Percentiles rank a stretch among this genome's conserved stretches.
These are phyloP conservation scores for Fistulinella staudtii DNA, from an alignment of 1,284 basidiomycete genomes.

Conservation along the genomic window DNA sequence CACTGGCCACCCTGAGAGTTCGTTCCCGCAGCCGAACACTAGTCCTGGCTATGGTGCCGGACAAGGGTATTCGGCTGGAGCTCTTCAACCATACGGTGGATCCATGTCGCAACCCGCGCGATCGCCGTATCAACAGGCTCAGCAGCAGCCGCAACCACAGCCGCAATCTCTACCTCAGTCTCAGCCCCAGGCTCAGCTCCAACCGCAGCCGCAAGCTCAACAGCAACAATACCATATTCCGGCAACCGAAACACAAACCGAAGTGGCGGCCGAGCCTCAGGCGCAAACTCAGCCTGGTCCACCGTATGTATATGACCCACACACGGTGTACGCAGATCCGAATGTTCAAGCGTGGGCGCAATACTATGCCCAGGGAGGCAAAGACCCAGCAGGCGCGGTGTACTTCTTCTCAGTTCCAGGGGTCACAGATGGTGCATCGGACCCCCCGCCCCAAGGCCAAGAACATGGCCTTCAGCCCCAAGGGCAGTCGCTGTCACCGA, in stretches of 20 bases:
- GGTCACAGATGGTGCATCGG: constrained; percentile 42
- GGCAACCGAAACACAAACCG: constrained; percentile 7
- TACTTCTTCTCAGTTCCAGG: constrained; percentile 75
- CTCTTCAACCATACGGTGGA: constrained; percentile 31
- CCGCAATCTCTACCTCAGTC: constrained; percentile 17
- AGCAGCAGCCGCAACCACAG: constrained; percentile 19
- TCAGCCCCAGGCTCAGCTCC: constrained; percentile 14
- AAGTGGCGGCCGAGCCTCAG: constrained; percentile 15
- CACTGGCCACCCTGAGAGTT: constrained; percentile 33
- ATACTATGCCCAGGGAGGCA: constrained; percentile 74
- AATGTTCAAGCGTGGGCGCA: constrained; percentile 79
- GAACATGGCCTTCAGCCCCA: constrained; percentile 14
- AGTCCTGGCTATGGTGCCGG: constrained; percentile 38
- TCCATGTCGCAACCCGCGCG: constrained; percentile 28
- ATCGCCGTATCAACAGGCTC: constrained; percentile 28
- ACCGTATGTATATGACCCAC: constrained; percentile 68
- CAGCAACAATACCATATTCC: constrained; percentile 21
- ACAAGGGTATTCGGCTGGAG: constrained; percentile 22
- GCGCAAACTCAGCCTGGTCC: constrained; percentile 40
- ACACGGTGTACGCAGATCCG: constrained; percentile 59
- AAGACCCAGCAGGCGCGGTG: constrained; percentile 62
- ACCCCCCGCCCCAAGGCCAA: constrained; percentile 7
- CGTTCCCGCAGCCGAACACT: constrained; percentile 27
- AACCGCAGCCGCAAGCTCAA: constrained; percentile 14
- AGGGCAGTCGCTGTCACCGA: constrained; percentile 16